Evolutionary conservation across 768 basidiomycete species (phyloP).

Genomic region (Leccinum incarnatum): DNA sequence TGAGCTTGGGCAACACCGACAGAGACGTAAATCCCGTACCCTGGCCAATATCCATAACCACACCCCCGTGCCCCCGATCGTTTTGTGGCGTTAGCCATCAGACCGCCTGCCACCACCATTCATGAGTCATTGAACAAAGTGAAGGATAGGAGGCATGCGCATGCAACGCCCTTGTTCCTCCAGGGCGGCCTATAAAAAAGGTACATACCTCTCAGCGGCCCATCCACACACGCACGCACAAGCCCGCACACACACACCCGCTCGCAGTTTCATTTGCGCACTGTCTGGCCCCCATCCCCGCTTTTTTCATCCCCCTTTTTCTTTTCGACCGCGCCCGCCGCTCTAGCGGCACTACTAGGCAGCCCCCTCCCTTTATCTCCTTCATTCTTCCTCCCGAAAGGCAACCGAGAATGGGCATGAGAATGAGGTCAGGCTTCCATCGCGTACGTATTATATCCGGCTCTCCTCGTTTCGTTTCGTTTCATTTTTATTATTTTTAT

Average conservation of each 20-base stretch:
- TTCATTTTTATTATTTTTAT: not conserved
- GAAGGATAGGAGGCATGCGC: not conserved
- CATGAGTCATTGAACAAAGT: not conserved
- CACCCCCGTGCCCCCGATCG: conserved; percentile 17
- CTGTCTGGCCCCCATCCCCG: not conserved
- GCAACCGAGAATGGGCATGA: conserved; percentile 7
- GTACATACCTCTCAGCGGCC: not conserved
- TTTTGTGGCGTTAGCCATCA: conserved; percentile 7
- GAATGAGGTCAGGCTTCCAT: conserved; percentile 2
- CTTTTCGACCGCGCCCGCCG: not conserved
- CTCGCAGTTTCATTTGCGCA: not conserved
- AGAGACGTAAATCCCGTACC: conserved; percentile 16
- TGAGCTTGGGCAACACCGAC: not conserved
- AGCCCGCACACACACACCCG: not conserved
- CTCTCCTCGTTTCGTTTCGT: not conserved
- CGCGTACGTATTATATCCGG: conserved; percentile 8
- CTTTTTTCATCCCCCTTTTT: not conserved
- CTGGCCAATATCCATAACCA: not conserved
- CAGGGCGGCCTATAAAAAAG: conserved; percentile 14
- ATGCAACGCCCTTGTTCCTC: conserved; percentile 11
- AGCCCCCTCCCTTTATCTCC: not conserved
- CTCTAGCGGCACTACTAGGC: not conserved
- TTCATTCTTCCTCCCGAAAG: not conserved
- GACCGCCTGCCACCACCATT: not conserved
- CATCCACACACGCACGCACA: not conserved